Base-by-base conservation (phyloP, 2,329 filamentous ascomycete species). In the Trichoderma koningiopsis region DNA sequence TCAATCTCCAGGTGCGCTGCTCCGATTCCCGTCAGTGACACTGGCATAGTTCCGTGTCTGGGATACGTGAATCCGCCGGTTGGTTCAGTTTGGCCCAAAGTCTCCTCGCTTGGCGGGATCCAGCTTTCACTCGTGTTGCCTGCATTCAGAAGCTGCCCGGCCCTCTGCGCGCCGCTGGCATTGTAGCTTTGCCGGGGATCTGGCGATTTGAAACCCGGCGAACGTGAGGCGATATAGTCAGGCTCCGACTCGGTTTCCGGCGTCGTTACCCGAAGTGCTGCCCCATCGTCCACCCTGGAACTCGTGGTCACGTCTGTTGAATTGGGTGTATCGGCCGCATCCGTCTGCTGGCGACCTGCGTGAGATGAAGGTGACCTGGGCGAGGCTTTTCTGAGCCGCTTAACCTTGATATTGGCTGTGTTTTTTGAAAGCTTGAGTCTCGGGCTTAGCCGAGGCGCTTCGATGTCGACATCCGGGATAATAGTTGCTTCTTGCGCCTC, bases 11-110 rank as follows among this genome's bases (percentile, higher is more conserved):
- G 37, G 55, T 75, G 69, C 8, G 72, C 74, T 33, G 73, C 75
- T 13, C 75, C 75, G 13, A 76, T 72, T n/a, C 75, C 76, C 24
- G 74, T 70, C 16, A 77, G 70, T 14, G 71, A 71, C 8, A 72
- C 37, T 5, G 72, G 72, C 2, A 73, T 68, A 7, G 71, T 66
- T 55, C 52, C 62, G 14, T 70, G 70, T 13, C 61, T 56, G n/a
- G 56, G 49, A 40, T 66, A 67, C 57, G 8, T 47, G 27, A 68
- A 67, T 22, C 16, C 68, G 13, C 35, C n/a, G 19, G n/a, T 47
- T 16, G 63, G 11, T 33, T 61, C 57, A 3, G 22, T 52, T 49
- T 60, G 63, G 22, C 13, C 35, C 31, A 58, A n/a, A 29, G 27
- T 43, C 40, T 55, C 37, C 14, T 52, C 53, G n/a, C 53, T 64